These are phyloP conservation scores for Daldinia sp. DNA, from an alignment of 2,329 filamentous ascomycete genomes.

Conservation along the genomic window DNA sequence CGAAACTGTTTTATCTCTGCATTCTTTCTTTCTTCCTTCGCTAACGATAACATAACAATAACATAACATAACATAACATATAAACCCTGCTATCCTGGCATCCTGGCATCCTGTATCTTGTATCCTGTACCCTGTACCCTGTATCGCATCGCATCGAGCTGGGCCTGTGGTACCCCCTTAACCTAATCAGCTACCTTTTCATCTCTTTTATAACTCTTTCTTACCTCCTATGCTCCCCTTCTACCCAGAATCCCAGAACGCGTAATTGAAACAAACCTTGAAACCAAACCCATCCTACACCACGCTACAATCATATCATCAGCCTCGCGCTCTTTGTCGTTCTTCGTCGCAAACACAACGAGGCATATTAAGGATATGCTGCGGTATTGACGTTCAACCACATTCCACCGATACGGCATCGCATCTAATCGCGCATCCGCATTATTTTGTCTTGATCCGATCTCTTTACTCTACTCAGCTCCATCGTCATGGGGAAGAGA, in stretches of 20 bases:
- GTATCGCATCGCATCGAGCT: background rate
- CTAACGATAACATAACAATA: slow-evolving; percentile 5
- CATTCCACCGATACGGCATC: slow-evolving; percentile 5
- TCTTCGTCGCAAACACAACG: slow-evolving; percentile 7
- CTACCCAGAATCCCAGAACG: slow-evolving; percentile 22
- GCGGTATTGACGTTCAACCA: slow-evolving; percentile 16
- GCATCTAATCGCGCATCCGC: slow-evolving; percentile 24
- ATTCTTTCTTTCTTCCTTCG: slow-evolving; percentile 29
- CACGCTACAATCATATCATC: slow-evolving; percentile 20
- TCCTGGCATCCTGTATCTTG: no score
- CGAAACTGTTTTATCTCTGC: slow-evolving; percentile 15
- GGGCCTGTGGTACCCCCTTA: slow-evolving; percentile 14
- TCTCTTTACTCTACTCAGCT: slow-evolving; percentile 11
- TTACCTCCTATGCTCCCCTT: slow-evolving; percentile 12
- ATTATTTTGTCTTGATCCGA: slow-evolving; percentile 7
- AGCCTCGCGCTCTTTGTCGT: background rate
- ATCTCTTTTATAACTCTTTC: no score
- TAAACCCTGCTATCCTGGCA: no score
- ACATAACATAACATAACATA: no score
- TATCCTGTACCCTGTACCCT: background rate
- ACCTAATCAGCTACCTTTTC: slow-evolving; percentile 12
- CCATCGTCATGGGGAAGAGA: slow-evolving; percentile 44
- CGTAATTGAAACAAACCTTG: slow-evolving; percentile 39
- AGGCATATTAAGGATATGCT: slow-evolving; percentile 25
- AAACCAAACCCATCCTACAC: slow-evolving; percentile 22